These are phyloP conservation scores for Pulicaria dysenterica DNA, from an alignment of 129 eudicot species.

Conservation along the genomic window DNA sequence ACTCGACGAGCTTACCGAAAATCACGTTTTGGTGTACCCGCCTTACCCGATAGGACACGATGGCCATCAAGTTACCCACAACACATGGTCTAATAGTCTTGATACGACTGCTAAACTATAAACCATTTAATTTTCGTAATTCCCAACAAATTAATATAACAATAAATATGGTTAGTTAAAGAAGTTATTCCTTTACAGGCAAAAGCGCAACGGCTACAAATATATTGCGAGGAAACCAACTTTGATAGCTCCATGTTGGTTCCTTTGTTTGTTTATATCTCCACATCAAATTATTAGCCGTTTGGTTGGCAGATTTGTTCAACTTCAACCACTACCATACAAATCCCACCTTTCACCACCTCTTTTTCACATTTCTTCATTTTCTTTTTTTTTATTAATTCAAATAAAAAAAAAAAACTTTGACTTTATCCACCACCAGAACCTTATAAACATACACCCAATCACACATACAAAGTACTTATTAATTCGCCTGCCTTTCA, in stretches of 20 bases:
- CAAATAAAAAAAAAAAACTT: background rate
- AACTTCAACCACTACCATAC: slow-evolving; percentile 43
- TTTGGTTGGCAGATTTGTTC: slow-evolving; percentile 46
- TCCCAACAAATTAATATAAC: too few species aligned
- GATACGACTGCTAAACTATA: too few species aligned
- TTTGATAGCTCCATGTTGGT: slow-evolving; percentile 26
- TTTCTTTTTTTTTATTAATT: background rate
- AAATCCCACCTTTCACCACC: slow-evolving; percentile 32
- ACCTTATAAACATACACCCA: slow-evolving; percentile 18
- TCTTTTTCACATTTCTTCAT: background rate
- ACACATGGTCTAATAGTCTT: too few species aligned
- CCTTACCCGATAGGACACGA: too few species aligned
- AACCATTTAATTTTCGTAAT: too few species aligned
- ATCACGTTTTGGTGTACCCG: too few species aligned
- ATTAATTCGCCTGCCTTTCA: background rate
- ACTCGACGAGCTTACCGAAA: too few species aligned
- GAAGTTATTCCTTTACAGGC: background rate
- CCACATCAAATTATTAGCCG: slow-evolving; percentile 42
- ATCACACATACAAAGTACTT: background rate
- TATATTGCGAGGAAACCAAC: slow-evolving; percentile 37
- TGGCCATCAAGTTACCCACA: too few species aligned
- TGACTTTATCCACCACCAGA: slow-evolving; percentile 36
- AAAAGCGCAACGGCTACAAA: slow-evolving; percentile 48
- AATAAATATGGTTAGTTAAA: too few species aligned
- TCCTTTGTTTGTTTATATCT: slow-evolving; percentile 29